phyloP scores from a whole-genome alignment of 805 yeast species.

The Ogataea parapolymorpha region DNA sequence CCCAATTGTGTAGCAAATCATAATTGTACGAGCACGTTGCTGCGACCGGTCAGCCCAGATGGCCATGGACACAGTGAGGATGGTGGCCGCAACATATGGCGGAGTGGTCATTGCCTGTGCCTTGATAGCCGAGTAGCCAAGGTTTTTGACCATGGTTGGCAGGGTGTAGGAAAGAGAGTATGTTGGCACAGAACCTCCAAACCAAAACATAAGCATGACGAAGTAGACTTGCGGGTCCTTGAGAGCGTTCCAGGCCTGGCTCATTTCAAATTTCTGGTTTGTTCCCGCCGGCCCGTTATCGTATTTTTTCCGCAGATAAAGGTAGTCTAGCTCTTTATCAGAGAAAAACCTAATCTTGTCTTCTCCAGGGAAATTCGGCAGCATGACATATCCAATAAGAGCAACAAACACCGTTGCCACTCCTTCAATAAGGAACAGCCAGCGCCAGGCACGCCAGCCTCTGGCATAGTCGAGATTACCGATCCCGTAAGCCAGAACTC shows the following conservation, averaged over 20 bases:
- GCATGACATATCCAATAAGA: conserved; percentile 27
- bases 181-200: conserved; percentile 36
- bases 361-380: conserved; percentile 35
- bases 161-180: conserved; percentile 41
- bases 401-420: conserved; percentile 36
- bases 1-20: conserved; percentile 35
- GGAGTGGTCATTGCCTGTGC: conserved; percentile 47
- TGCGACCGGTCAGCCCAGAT: conserved; percentile 31
- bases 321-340: conserved; percentile 13
- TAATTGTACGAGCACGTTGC: conserved; percentile 36
- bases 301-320: conserved; percentile 13
- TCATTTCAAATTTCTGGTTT: conserved; percentile 13
- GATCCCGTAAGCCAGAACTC: conserved; percentile 37
- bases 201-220: conserved; percentile 34
- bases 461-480: conserved; percentile 30
- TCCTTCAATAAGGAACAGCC: conserved; percentile 51
- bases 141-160: conserved; percentile 41
- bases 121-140: conserved; percentile 40
- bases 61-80: conserved; percentile 30
- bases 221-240: conserved; percentile 39
- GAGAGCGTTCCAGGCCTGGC: conserved; percentile 32
- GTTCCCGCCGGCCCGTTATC: conserved; percentile 16
- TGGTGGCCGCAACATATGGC: conserved; percentile 32
- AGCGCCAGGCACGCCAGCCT: conserved; percentile 48
- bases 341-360: conserved; percentile 11